Evolutionary conservation across 1,284 basidiomycete genomes (phyloP), one percentile per base, ranked within the genome.

Genomic region (Fistulinella staudtii): DNA sequence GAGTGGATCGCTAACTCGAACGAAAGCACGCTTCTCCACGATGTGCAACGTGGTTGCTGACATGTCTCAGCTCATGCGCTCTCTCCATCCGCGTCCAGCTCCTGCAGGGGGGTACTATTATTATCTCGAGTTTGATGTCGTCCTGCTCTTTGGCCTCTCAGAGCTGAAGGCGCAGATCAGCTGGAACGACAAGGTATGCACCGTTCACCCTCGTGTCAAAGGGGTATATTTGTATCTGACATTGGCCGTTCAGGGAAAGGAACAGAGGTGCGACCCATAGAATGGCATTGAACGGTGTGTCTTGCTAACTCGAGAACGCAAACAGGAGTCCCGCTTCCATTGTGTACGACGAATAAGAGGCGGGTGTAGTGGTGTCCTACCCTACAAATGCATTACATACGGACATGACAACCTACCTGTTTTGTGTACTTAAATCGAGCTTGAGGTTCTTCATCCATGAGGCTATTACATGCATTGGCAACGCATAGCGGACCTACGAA

Each of bases 321-420:
- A 6, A 52, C 41, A 72, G 70, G 50, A 56, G 64, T 40, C 66
- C 69, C 1, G 70, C 70, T 8, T 61, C 60, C 27, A 53, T 72
- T 14, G 54, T 72, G 4, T 72, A 71, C 30, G 63, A 61, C 1
- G 53, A 61, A 14, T 57, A 42, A 28, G 6, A 25, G 24, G 6
- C 7, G 11, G 24, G 18, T 34, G 6, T 6, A 30, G 8, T 8
- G 8, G 15, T n/a, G 14, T 11, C 3, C n/a, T 8, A n/a, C n/a
- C 5, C 8, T 13, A 13, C 25, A 13, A 27, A 10, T 27, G 3
- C 8, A 8, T 7, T 25, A 13, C 14, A 27, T 28, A 11, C 9
- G 7, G 27, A 28, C 14, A 14, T 28, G 27, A 28, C 9, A 13
- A 13, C 5, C 14, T 5, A 28, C 27, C 9, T 2, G 29, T 30